These are phyloP conservation scores for Penicillium mononematosum DNA, from an alignment of 495 filamentous ascomycete genomes.

Conservation along the genomic window DNA sequence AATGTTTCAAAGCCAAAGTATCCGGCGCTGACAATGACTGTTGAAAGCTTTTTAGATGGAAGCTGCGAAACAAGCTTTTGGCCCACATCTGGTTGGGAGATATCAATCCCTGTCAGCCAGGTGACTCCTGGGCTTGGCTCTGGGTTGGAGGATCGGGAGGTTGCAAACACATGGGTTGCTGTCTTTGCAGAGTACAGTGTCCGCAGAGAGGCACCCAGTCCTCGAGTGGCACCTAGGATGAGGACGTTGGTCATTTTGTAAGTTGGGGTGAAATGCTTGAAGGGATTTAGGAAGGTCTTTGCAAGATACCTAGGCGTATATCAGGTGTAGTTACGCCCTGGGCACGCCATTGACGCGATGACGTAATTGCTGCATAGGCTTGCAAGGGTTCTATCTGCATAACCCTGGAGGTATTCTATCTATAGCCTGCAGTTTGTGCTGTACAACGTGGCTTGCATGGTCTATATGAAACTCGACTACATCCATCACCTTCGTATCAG, in stretches of 20 bases:
- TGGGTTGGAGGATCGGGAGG: slow-evolving; percentile 49
- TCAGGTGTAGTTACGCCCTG: background rate
- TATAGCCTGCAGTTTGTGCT: background rate
- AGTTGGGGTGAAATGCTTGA: background rate
- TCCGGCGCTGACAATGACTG: slow-evolving; percentile 64
- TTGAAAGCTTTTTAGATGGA: slow-evolving; percentile 47
- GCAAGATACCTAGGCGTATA: too few relatives aligned
- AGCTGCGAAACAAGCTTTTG: slow-evolving; percentile 47
- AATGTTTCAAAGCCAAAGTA: slow-evolving; percentile 66
- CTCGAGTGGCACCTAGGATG: slow-evolving; percentile 66
- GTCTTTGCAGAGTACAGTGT: slow-evolving; percentile 55
- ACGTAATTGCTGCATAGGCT: background rate
- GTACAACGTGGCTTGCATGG: background rate
- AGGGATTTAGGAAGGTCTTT: background rate
- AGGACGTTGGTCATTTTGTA: slow-evolving; percentile 47
- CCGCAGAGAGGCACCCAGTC: slow-evolving; percentile 61
- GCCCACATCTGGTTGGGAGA: slow-evolving; percentile 57
- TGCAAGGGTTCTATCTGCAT: background rate
- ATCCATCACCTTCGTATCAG: background rate
- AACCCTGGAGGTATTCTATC: too few relatives aligned
- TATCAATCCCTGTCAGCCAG: slow-evolving; percentile 54
- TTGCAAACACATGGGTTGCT: slow-evolving; percentile 56
- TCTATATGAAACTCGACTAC: background rate
- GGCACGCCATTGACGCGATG: background rate
- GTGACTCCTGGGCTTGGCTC: slow-evolving; percentile 38